Evolutionary conservation across 306 rosid species (phyloP).

Genomic region (Oemleria cerasiformis): DNA sequence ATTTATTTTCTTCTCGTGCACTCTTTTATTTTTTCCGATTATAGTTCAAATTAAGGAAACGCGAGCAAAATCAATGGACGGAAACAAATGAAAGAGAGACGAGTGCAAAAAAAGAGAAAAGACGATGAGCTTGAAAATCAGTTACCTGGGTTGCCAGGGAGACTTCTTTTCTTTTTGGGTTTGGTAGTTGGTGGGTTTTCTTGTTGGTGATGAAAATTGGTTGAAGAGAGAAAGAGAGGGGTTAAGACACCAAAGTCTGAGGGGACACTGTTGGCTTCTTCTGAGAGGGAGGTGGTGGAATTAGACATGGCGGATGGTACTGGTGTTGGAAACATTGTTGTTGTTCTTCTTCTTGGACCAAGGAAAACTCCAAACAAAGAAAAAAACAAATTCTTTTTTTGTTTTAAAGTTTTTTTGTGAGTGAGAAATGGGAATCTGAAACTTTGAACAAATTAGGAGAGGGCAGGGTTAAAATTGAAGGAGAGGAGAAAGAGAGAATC

Average conservation of each 20-base stretch:
- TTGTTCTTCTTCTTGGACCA: constrained; percentile 26
- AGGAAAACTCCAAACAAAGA: constrained; percentile 54
- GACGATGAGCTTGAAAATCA: too few species aligned
- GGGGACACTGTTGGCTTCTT: constrained; percentile 59
- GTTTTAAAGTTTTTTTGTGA: not conserved
- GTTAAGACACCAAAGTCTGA: constrained; percentile 45
- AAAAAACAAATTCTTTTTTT: constrained; percentile 23
- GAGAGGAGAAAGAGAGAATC: not conserved
- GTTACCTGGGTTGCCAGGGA: constrained; percentile 87
- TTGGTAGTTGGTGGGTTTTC: constrained; percentile 36
- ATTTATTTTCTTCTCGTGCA: too few species aligned
- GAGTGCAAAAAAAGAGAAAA: too few species aligned
- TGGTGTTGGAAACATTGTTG: constrained; percentile 47
- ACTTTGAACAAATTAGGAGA: not conserved
- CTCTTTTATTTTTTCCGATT: too few species aligned
- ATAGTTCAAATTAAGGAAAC: too few species aligned
- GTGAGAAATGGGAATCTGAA: constrained; percentile 9
- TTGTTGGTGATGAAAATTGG: constrained; percentile 21
- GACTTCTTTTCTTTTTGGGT: constrained; percentile 75
- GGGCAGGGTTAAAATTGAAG: not conserved
- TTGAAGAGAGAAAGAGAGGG: constrained; percentile 35
- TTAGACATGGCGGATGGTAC: constrained; percentile 50
- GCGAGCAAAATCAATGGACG: too few species aligned
- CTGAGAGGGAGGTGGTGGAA: constrained; percentile 66
- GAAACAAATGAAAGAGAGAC: too few species aligned